phyloP scores from a whole-genome alignment of 495 filamentous ascomycete genomes.

The Poronia punctata region DNA sequence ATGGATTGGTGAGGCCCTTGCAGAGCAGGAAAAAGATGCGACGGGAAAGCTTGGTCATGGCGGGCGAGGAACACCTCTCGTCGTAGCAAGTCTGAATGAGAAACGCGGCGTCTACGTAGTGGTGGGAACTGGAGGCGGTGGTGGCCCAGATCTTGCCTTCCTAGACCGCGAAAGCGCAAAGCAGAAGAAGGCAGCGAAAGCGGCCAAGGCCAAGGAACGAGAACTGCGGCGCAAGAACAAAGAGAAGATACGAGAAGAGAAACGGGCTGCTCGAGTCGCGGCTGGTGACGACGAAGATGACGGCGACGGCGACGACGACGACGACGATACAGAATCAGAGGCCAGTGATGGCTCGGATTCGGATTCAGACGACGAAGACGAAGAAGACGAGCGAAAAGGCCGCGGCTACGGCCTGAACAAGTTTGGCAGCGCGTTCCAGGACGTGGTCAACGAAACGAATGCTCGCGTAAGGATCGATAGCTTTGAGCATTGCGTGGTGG shows the following conservation, averaged over 20 bases:
- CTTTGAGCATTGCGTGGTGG: conserved; percentile 95
- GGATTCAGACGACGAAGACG: conserved; percentile 52
- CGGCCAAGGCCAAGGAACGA: conserved; percentile 54
- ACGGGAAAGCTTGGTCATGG: conserved; percentile 60
- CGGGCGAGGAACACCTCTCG: conserved; percentile 73
- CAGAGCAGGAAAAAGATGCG: conserved; percentile 74
- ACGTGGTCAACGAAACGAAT: conserved; percentile 86
- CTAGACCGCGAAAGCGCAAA: conserved; percentile 56
- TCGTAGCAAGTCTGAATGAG: conserved; percentile 85
- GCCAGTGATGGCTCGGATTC: conserved; percentile 52
- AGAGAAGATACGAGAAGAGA: conserved; percentile 56
- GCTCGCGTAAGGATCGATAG: conserved; percentile 87
- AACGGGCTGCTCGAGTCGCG: conserved; percentile 38
- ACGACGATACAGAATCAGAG: conserved; percentile 52
- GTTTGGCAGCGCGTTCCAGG: conserved; percentile 93
- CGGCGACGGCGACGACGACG: conserved; percentile 46
- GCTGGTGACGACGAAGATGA: conserved; percentile 48
- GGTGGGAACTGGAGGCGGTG: conserved; percentile 78
- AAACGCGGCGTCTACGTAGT: conserved; percentile 82
- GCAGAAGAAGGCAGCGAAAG: conserved; percentile 50
- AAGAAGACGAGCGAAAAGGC: conserved; percentile 46
- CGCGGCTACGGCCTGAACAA: conserved; percentile 70
- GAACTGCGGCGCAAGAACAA: conserved; percentile 53
- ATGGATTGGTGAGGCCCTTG: conserved; percentile 90
- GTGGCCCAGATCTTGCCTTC: conserved; percentile 53